Conservation (phyloP, 306 rosid genomes). For the Rosa persica region DNA sequence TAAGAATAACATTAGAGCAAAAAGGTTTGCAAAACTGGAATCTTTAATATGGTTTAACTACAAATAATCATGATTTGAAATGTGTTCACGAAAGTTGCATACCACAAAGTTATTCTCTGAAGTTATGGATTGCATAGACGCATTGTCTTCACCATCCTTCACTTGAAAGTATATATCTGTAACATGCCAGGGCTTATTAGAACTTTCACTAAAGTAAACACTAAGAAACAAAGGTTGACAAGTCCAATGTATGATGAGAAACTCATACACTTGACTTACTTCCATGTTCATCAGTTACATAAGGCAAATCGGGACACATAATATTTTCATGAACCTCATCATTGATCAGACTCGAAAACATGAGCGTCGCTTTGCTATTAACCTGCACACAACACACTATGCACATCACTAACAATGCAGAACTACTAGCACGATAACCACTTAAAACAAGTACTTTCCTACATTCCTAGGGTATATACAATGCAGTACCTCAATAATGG, state of each 20-base stretch:
- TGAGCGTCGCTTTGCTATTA: slow-evolving; percentile 87
- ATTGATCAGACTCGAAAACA: slow-evolving; percentile 64
- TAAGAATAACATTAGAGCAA: not conserved
- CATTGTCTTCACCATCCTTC: slow-evolving; percentile 61
- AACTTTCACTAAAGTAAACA: slow-evolving; percentile 26
- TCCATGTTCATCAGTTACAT: slow-evolving; percentile 92
- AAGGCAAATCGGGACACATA: slow-evolving; percentile 93
- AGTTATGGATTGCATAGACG: slow-evolving; percentile 59
- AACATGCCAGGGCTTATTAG: slow-evolving; percentile 23
- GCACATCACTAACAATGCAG: slow-evolving; percentile 37
- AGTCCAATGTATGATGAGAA: slow-evolving; percentile 25
- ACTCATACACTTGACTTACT: slow-evolving; percentile 59
- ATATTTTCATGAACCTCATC: slow-evolving; percentile 78
- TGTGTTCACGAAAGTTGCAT: slow-evolving; percentile 29
- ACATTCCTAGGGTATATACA: not conserved
- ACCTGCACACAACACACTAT: slow-evolving; percentile 55
- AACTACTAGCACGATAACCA: not conserved
- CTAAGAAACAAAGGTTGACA: slow-evolving; percentile 18
- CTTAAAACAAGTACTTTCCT: no score
- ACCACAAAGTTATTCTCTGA: slow-evolving; percentile 91
- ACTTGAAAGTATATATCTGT: slow-evolving; percentile 91
- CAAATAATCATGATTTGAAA: not conserved
- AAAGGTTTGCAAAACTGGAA: not conserved
- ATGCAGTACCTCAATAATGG: slow-evolving; percentile 76
- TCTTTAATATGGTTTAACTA: not conserved